Conservation (phyloP, 441 rosid species). For the Theobroma grandiflorum region DNA sequence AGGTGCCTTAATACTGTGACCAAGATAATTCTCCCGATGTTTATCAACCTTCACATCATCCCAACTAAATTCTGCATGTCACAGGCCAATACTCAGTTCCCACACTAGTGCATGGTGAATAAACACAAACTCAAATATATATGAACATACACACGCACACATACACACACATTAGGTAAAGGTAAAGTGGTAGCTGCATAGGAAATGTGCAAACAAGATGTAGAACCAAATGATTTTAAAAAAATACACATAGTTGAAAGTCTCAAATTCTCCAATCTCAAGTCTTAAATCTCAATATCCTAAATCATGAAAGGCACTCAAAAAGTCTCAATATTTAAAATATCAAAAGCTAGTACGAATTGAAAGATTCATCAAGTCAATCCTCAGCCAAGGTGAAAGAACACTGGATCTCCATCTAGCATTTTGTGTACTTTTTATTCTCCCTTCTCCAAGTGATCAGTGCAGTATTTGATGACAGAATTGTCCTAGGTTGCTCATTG, state of each 20-base stretch:
- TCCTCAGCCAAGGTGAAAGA: neutral
- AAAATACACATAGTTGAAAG: neutral
- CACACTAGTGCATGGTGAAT: neutral
- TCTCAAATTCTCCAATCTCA: neutral
- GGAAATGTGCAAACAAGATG: neutral
- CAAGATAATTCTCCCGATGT: constrained; percentile 90
- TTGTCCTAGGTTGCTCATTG: neutral
- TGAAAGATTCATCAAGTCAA: neutral
- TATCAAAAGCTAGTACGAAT: neutral
- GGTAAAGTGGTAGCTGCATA: neutral
- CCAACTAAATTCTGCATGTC: constrained; percentile 89
- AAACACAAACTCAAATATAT: neutral
- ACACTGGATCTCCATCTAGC: neutral
- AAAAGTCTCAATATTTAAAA: neutral
- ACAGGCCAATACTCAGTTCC: constrained; percentile 18
- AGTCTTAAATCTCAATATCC: neutral
- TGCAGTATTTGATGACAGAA: neutral
- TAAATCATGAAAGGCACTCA: neutral
- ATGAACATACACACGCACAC: neutral
- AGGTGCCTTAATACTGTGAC: constrained; percentile 95
- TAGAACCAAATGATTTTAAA: neutral
- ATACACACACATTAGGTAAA: neutral
- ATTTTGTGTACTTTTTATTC: neutral
- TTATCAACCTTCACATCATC: constrained; percentile 96
- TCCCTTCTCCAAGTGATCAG: neutral